These are phyloP conservation scores for Conticribra guillardii DNA, from an alignment of 108 stramenopile species.

Conservation along the genomic window DNA sequence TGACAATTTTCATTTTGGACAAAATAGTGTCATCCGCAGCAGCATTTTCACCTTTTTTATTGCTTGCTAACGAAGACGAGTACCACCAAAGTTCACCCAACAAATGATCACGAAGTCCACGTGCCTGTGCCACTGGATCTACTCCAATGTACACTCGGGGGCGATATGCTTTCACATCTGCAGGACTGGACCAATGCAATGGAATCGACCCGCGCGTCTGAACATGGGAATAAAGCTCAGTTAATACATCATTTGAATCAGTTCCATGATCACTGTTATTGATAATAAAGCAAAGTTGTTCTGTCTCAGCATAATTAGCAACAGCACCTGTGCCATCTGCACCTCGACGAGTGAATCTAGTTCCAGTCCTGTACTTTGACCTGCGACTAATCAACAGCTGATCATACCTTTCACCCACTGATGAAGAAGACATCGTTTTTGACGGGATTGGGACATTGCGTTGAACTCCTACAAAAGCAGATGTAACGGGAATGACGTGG, in stretches of 20 bases:
- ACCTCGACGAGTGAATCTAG: constrained; percentile 93
- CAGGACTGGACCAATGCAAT: constrained; percentile 91
- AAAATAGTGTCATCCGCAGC: too few relatives aligned
- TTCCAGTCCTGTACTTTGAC: constrained; percentile 90
- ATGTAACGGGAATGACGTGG: constrained; percentile 82
- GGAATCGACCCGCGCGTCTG: constrained; percentile 96
- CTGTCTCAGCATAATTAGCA: constrained; percentile 97
- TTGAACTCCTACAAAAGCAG: constrained; percentile 89
- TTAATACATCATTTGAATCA: constrained; percentile 4
- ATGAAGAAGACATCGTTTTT: background rate
- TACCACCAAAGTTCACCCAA: constrained; percentile 62
- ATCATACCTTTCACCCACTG: constrained; percentile 54
- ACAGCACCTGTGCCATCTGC: constrained; percentile 89
- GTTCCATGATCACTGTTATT: constrained; percentile 19
- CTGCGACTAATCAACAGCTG: constrained; percentile 88
- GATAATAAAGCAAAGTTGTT: constrained; percentile 74
- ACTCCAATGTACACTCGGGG: constrained; percentile 87
- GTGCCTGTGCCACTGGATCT: constrained; percentile 75
- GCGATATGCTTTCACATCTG: constrained; percentile 87
- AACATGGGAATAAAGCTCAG: constrained; percentile 60
- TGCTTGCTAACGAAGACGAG: constrained; percentile 16
- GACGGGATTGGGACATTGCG: constrained; percentile 40
- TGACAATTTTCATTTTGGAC: background rate
- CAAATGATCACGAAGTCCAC: constrained; percentile 78
- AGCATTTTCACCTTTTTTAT: too few relatives aligned